Percentiles rank a stretch among this genome's conserved stretches.
These are phyloP conservation scores for Podila clonocystis DNA, from an alignment of 192 early-diverging fungal species.

Conservation along the genomic window DNA sequence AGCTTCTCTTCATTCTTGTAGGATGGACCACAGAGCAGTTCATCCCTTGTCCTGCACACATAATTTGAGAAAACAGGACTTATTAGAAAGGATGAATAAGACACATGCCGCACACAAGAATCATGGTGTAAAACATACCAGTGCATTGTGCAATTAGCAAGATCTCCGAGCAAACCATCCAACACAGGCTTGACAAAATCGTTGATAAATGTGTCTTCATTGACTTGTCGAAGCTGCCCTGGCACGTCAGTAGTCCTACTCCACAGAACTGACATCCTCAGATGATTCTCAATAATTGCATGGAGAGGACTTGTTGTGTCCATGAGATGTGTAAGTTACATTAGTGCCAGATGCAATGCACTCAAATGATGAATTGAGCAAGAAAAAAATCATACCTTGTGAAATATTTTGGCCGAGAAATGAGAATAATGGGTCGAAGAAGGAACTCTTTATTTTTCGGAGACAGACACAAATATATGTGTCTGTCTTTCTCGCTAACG, in stretches of 20 bases:
- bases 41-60: conserved; percentile 9
- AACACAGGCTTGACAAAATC: conserved; percentile 25
- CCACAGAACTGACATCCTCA: conserved; percentile 23
- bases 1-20: conserved; percentile 13
- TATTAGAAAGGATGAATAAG: neutral
- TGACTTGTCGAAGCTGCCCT: conserved; percentile 13
- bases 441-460: too few relatives aligned
- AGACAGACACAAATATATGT: too few relatives aligned
- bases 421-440: too few relatives aligned
- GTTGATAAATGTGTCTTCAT: conserved; percentile 25
- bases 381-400: too few relatives aligned
- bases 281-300: conserved; percentile 9
- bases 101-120: neutral
- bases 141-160: conserved; percentile 19
- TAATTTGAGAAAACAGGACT: neutral
- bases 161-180: conserved; percentile 25
- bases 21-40: conserved; percentile 6
- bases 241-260: conserved; percentile 17
- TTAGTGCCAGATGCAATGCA: too few relatives aligned
- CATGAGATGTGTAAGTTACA: conserved; percentile 8
- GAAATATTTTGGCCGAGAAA: too few relatives aligned
- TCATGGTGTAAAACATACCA: conserved; percentile 9
- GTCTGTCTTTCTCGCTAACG: too few relatives aligned
- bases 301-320: conserved; percentile 4
- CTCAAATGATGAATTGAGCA: too few relatives aligned